Conservation (phyloP, 2,329 filamentous ascomycete genomes). For the Dissoconium aciculare region DNA sequence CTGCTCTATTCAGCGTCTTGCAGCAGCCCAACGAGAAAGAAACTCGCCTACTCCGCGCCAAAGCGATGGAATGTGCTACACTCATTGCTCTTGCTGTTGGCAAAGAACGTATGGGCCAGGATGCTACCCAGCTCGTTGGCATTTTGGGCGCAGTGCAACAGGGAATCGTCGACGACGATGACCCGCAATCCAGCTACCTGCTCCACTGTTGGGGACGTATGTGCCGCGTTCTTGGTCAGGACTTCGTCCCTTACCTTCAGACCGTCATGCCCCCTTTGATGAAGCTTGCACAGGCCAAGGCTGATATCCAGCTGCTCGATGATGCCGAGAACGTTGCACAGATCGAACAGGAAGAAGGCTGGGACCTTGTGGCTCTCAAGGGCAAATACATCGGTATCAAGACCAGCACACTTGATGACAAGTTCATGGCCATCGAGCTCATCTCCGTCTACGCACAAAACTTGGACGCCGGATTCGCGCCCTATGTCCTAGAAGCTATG, state of each 20-base stretch:
- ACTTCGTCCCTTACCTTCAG: conserved; percentile 84
- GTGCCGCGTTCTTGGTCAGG: conserved; percentile 80
- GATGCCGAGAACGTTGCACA: conserved; percentile 88
- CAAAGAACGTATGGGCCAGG: conserved; percentile 75
- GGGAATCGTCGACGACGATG: conserved; percentile 75
- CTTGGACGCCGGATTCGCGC: conserved; percentile 80
- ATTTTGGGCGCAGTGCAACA: conserved; percentile 76
- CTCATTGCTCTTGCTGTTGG: conserved; percentile 90
- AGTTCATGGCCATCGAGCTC: conserved; percentile 98
- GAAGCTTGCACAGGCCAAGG: conserved; percentile 83
- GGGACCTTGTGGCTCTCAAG: conserved; percentile 93
- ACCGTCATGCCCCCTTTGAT: conserved; percentile 90
- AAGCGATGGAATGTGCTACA: conserved; percentile 98
- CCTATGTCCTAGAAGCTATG: conserved; percentile 85
- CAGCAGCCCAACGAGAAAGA: conserved; percentile 87
- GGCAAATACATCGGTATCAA: conserved; percentile 98
- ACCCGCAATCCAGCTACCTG: conserved; percentile 90
- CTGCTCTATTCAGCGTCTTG: conserved; percentile 76
- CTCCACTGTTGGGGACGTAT: conserved; percentile 99
- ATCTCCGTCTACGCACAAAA: conserved; percentile 95
- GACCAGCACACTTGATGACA: conserved; percentile 92
- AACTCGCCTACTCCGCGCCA: conserved; percentile 76
- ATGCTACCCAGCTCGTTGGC: conserved; percentile 76
- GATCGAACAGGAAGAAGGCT: conserved; percentile 87
- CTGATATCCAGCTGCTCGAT: conserved; percentile 89